These are phyloP conservation scores for Achaetomium macrosporum DNA, from an alignment of 2,329 filamentous ascomycete genomes.

Conservation along the genomic window DNA sequence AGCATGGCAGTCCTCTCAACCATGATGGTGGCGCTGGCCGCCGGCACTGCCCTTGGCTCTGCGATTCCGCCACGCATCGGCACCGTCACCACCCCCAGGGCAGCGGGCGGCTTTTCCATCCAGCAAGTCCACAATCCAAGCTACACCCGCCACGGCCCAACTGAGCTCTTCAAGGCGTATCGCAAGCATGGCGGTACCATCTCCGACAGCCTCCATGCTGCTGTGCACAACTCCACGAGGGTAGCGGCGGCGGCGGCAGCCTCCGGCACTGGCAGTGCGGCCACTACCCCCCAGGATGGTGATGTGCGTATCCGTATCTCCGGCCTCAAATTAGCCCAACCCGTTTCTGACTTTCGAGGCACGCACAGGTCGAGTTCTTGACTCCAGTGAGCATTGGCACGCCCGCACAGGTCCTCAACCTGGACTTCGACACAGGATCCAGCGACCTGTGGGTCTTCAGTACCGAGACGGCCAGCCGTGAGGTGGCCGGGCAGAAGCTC, in stretches of 20 bases:
- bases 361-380: conserved; percentile 31
- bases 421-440: conserved; percentile 31
- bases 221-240: neutral
- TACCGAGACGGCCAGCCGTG: conserved; percentile 27
- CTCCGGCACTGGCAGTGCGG: neutral
- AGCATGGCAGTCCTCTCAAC: neutral
- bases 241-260: neutral
- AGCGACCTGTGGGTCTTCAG: conserved; percentile 42
- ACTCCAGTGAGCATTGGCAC: conserved; percentile 36
- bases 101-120: neutral
- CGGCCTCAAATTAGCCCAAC: neutral
- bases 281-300: neutral
- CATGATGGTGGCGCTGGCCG: neutral
- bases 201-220: neutral
- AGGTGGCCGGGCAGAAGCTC: conserved; percentile 34
- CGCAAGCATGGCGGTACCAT: neutral
- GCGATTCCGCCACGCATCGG: neutral
- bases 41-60: neutral
- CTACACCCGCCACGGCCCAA: neutral
- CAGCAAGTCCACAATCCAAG: neutral
- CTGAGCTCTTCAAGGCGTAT: neutral
- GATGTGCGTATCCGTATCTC: neutral
- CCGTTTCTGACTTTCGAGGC: neutral
- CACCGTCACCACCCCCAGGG: neutral
- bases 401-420: conserved; percentile 25